Percentiles rank a stretch among this genome's conserved stretches.
These are phyloP conservation scores for Ogataea ganodermae DNA, from an alignment of 805 yeast genomes.

Conservation along the genomic window DNA sequence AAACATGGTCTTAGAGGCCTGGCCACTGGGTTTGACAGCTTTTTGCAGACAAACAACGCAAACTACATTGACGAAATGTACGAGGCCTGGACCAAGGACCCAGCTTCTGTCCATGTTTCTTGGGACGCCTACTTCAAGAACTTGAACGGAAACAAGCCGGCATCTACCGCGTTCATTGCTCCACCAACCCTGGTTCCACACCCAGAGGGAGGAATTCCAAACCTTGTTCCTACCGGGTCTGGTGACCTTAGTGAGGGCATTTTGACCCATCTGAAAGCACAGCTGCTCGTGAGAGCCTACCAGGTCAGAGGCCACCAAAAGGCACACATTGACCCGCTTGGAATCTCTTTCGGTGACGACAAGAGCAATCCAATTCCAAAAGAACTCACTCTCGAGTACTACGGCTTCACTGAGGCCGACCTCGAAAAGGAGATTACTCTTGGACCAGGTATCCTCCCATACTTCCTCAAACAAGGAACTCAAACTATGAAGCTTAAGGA, in stretches of 20 bases:
- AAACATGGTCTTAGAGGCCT: conserved; percentile 19
- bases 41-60: conserved; percentile 82
- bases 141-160: conserved; percentile 67
- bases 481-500: conserved; percentile 72
- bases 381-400: conserved; percentile 89
- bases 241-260: conserved; percentile 65
- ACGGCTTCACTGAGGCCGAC: conserved; percentile 88
- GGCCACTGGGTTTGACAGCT: conserved; percentile 62
- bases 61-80: conserved; percentile 98
- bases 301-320: conserved; percentile 98
- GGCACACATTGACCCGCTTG: conserved; percentile 95
- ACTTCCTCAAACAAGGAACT: conserved; percentile 70
- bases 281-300: conserved; percentile 94
- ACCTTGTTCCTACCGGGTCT: conserved; percentile 54
- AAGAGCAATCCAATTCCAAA: conserved; percentile 56
- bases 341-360: conserved; percentile 79
- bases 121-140: conserved; percentile 98
- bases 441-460: conserved; percentile 97
- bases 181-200: conserved; percentile 90
- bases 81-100: conserved; percentile 90
- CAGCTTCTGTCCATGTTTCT: conserved; percentile 86
- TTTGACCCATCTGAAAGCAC: conserved; percentile 88
- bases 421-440: conserved; percentile 78
- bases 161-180: conserved; percentile 77
- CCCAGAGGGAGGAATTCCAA: conserved; percentile 75